Evolutionary conservation across 441 rosid genomes (phyloP).

Genomic region (Erodium texanum): DNA sequence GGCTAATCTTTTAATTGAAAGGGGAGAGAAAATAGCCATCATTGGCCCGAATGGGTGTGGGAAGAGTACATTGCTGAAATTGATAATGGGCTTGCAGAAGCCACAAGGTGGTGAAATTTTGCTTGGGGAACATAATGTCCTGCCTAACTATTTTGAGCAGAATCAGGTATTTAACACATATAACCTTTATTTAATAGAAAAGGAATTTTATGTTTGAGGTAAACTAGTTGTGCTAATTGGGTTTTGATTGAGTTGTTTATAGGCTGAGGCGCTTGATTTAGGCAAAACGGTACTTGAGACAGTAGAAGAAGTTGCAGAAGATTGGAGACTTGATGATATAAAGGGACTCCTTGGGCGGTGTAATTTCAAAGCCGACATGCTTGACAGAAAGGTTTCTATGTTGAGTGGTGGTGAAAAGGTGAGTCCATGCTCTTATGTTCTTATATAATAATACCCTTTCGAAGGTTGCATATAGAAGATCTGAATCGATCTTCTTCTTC

Average conservation of each 20-base stretch:
- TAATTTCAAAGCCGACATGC: conserved; percentile 94
- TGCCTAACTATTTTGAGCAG: conserved; percentile 97
- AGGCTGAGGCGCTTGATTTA: conserved; percentile 96
- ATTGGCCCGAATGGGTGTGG: conserved; percentile 98
- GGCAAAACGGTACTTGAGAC: conserved; percentile 84
- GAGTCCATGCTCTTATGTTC: conserved; percentile 9
- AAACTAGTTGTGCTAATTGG: conserved; percentile 12
- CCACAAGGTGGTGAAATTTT: conserved; percentile 58
- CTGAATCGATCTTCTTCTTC: conserved; percentile 12
- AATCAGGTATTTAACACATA: conserved; percentile 51
- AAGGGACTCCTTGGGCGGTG: conserved; percentile 98
- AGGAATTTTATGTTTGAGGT: not conserved
- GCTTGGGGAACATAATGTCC: conserved; percentile 85
- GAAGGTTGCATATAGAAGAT: not conserved
- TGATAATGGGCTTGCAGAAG: conserved; percentile 77
- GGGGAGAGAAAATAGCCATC: conserved; percentile 81
- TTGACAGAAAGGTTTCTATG: conserved; percentile 77
- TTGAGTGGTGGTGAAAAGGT: conserved; percentile 98
- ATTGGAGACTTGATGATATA: conserved; percentile 89
- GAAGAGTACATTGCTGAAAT: conserved; percentile 76
- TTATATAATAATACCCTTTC: not conserved
- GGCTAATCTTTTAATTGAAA: conserved; percentile 64
- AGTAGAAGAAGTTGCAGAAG: conserved; percentile 77
- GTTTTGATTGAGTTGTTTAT: conserved; percentile 16
- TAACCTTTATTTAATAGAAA: not conserved